Percentiles rank a stretch among this genome's conserved stretches.
Conservation (phyloP, 2,329 filamentous ascomycete species). For the Claviceps monticola region DNA sequence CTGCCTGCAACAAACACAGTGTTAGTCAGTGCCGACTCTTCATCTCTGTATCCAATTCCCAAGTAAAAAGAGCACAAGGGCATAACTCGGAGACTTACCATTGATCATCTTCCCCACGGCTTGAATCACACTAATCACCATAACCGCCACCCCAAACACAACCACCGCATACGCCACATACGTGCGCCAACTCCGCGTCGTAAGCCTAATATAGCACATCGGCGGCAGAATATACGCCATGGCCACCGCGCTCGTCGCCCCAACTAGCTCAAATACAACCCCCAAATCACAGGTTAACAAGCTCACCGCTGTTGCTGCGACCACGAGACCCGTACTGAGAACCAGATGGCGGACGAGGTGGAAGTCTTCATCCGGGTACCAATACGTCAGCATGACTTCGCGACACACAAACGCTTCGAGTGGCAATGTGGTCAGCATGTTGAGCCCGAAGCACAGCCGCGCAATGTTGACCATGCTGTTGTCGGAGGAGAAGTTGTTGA, state of each 20-base stretch:
- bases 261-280: conserved; percentile 88
- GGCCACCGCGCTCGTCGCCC: conserved; percentile 84
- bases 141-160: conserved; percentile 64
- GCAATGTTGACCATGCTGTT: conserved; percentile 93
- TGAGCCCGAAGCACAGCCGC: conserved; percentile 87
- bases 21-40: background rate
- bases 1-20: conserved; percentile 4
- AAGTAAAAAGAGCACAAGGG: too few species aligned
- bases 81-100: background rate
- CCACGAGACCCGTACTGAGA: conserved; percentile 72
- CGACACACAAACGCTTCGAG: conserved; percentile 96
- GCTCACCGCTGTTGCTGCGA: conserved; percentile 61
- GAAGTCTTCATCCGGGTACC: conserved; percentile 55
- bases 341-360: conserved; percentile 74
- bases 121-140: conserved; percentile 67
- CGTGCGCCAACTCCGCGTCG: conserved; percentile 60
- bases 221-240: conserved; percentile 93
- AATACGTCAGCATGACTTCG: conserved; percentile 89
- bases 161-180: conserved; percentile 60
- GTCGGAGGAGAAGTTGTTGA: conserved; percentile 90
- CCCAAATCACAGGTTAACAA: conserved; percentile 87
- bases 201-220: conserved; percentile 88
- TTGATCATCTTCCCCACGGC: conserved; percentile 53
- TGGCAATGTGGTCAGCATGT: conserved; percentile 95
- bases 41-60: too few species aligned